Evolutionary conservation across 495 filamentous ascomycete species (phyloP).

Genomic region (Rhypophila decipiens): DNA sequence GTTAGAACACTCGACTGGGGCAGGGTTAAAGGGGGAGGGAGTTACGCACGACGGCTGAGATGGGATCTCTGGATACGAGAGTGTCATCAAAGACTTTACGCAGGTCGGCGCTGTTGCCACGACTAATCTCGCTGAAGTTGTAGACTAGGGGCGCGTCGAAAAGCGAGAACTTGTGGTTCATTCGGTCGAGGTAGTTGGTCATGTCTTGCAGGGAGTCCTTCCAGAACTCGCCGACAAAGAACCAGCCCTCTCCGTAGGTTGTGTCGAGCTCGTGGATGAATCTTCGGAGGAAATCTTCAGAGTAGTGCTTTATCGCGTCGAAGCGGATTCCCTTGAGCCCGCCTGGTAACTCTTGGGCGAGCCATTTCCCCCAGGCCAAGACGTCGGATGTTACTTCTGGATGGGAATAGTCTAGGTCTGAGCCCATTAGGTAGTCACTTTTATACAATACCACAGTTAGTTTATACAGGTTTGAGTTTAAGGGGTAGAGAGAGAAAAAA

Average conservation of each 20-base stretch:
- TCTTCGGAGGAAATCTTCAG: conserved; percentile 53
- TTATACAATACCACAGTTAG: neutral
- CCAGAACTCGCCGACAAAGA: conserved; percentile 71
- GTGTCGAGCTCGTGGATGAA: conserved; percentile 52
- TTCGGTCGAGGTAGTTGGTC: conserved; percentile 48
- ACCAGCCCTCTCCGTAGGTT: conserved; percentile 46
- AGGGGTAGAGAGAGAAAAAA: neutral
- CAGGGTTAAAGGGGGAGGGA: neutral
- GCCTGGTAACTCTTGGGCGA: conserved; percentile 48
- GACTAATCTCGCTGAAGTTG: conserved; percentile 54
- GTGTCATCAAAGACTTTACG: conserved; percentile 55
- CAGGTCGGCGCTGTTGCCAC: conserved; percentile 48
- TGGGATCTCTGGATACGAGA: conserved; percentile 50
- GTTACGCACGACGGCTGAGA: conserved; percentile 53
- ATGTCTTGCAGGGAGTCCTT: conserved; percentile 48
- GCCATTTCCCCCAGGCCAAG: conserved; percentile 61
- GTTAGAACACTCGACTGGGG: neutral
- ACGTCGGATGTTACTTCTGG: conserved; percentile 60
- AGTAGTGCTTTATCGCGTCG: conserved; percentile 72
- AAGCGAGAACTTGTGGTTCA: conserved; percentile 51
- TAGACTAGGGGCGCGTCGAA: conserved; percentile 65
- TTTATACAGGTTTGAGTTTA: neutral
- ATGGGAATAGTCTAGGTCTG: conserved; percentile 61
- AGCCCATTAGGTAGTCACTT: conserved; percentile 49
- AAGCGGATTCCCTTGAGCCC: conserved; percentile 64